Evolutionary conservation across 305 asterid genomes (phyloP).

Genomic region (Fraxinus angustifolia): DNA sequence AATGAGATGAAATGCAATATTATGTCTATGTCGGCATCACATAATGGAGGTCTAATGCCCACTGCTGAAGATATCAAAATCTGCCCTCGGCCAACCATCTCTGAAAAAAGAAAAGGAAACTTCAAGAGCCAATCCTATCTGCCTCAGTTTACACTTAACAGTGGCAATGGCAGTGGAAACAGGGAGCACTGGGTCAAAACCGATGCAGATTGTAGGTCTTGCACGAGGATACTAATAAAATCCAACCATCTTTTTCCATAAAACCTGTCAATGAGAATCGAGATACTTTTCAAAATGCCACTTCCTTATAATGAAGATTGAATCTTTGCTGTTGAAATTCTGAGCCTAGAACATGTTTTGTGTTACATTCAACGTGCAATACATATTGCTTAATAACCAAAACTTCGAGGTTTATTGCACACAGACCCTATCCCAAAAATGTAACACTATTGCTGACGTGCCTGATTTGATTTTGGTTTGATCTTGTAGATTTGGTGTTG

Average conservation of each 20-base stretch:
- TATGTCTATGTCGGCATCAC: conserved; percentile 25
- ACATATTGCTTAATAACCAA: not conserved
- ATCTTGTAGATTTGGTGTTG: conserved; percentile 73
- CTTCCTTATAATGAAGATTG: not conserved
- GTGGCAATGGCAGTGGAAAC: conserved; percentile 36
- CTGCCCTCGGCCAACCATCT: conserved; percentile 43
- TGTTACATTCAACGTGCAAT: conserved; percentile 14
- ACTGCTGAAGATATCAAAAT: conserved; percentile 54
- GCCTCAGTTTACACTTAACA: conserved; percentile 23
- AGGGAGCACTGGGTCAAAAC: conserved; percentile 78
- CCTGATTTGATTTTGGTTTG: conserved; percentile 24
- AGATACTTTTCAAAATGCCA: not conserved
- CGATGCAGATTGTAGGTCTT: conserved; percentile 83
- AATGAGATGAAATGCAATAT: conserved; percentile 35
- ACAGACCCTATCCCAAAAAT: not conserved
- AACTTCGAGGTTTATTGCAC: not conserved
- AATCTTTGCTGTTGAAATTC: not conserved
- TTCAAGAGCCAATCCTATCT: conserved; percentile 26
- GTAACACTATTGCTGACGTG: not conserved
- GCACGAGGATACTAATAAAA: not conserved
- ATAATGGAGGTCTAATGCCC: conserved; percentile 18
- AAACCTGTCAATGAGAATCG: not conserved
- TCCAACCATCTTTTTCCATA: not conserved
- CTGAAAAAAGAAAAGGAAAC: conserved; percentile 24
- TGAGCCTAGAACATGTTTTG: conserved; percentile 4